These are phyloP conservation scores for Pseudozyma sp. DNA, from an alignment of 1,284 basidiomycete genomes.

Conservation along the genomic window DNA sequence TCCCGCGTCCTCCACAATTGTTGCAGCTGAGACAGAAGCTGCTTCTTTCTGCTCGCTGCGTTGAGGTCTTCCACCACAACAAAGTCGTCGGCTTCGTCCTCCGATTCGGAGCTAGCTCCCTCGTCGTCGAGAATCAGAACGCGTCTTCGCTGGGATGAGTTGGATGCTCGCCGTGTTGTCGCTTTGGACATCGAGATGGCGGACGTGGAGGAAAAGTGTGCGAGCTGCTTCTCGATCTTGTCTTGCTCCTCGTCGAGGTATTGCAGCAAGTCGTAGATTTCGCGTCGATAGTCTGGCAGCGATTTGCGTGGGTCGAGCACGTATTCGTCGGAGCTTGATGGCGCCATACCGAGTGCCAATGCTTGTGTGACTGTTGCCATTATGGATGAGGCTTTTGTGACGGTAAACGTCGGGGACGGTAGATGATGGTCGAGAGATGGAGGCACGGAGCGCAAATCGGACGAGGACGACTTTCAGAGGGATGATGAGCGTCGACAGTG, in stretches of 20 bases:
- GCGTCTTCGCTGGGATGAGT: constrained; percentile 4
- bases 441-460: too few relatives aligned
- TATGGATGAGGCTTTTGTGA: not conserved
- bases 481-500: too few relatives aligned
- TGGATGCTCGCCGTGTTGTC: constrained; percentile 7
- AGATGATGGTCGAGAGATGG: too few relatives aligned
- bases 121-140: constrained; percentile 9
- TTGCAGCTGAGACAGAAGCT: constrained; percentile 39
- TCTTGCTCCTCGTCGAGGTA: constrained; percentile 50
- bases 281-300: constrained; percentile 44
- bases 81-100: constrained; percentile 42
- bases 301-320: constrained; percentile 43
- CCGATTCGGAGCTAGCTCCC: constrained; percentile 18
- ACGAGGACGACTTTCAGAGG: too few relatives aligned
- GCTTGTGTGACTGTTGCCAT: constrained; percentile 23
- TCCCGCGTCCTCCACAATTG: constrained; percentile 43
- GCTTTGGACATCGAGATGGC: not conserved
- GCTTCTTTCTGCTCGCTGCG: constrained; percentile 26
- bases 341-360: not conserved
- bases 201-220: constrained; percentile 12
- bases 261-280: constrained; percentile 48
- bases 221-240: constrained; percentile 42
- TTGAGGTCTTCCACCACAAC: constrained; percentile 46
- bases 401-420: not conserved
- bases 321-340: constrained; percentile 17